Evolutionary conservation across 352 stramenopile genomes (phyloP).

Genomic region (Pythium aquatile): DNA sequence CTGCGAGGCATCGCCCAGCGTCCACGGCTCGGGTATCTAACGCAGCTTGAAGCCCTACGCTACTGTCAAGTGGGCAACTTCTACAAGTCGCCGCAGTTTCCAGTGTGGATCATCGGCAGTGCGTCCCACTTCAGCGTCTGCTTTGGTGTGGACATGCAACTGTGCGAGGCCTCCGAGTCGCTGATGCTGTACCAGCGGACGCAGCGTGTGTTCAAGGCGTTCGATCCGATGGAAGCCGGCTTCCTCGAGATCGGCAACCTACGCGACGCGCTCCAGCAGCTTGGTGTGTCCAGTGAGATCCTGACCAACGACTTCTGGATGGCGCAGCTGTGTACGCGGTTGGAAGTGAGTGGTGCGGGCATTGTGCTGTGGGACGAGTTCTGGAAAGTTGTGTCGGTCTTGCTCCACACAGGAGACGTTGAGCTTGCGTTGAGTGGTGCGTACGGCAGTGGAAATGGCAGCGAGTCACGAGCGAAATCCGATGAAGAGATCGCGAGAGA

Average conservation of each 20-base stretch:
- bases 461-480: constrained; percentile 37
- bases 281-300: constrained; percentile 59
- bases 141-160: constrained; percentile 61
- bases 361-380: constrained; percentile 94
- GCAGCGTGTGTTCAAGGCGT: constrained; percentile 87
- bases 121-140: constrained; percentile 90
- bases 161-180: constrained; percentile 66
- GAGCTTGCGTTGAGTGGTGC: constrained; percentile 60
- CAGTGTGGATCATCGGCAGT: constrained; percentile 90
- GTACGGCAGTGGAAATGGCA: constrained; percentile 23
- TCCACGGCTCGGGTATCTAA: constrained; percentile 82
- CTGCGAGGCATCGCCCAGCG: constrained; percentile 58
- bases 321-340: constrained; percentile 46
- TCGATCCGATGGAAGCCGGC: constrained; percentile 86
- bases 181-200: constrained; percentile 81
- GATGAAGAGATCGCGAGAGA: constrained; percentile 73
- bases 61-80: constrained; percentile 91
- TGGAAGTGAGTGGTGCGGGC: constrained; percentile 74
- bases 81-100: constrained; percentile 87
- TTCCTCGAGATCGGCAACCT: constrained; percentile 79
- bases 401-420: constrained; percentile 71
- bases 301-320: constrained; percentile 62
- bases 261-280: constrained; percentile 53
- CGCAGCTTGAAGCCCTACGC: constrained; percentile 86
- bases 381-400: constrained; percentile 83